phyloP scores from a whole-genome alignment of 2,329 filamentous ascomycete species.

The Xylaria sp. region DNA sequence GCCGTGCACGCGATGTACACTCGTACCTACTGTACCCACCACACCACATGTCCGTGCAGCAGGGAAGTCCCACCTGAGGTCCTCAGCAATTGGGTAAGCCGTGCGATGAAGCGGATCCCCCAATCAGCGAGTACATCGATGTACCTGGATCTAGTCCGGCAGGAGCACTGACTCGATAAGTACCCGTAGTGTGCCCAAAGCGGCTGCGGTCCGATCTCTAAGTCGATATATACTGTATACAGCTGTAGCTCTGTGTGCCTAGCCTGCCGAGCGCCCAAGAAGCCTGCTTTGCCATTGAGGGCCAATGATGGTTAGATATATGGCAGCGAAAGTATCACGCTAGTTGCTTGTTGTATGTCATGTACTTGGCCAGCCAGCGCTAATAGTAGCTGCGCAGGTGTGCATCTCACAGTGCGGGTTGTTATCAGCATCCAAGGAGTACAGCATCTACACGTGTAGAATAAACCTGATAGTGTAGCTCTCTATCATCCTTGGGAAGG shows the following conservation, averaged over 20 bases:
- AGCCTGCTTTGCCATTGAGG: constrained; percentile 34
- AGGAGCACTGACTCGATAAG: constrained; percentile 5
- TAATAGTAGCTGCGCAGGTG: not conserved
- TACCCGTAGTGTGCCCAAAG: not conserved
- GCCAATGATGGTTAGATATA: constrained; percentile 28
- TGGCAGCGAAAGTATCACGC: constrained; percentile 10
- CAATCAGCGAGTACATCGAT: not conserved
- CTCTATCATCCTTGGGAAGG: not conserved
- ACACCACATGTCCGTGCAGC: constrained; percentile 30
- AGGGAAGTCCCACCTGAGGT: constrained; percentile 27
- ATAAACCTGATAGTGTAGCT: not conserved
- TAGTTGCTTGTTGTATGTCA: not conserved
- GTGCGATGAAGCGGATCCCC: constrained; percentile 21
- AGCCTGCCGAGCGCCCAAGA: constrained; percentile 35
- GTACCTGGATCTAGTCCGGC: not conserved
- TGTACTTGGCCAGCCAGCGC: not conserved
- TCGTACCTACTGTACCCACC: constrained; percentile 28
- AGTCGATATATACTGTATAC: not conserved
- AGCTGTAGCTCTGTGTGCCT: constrained; percentile 28
- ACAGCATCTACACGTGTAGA: not conserved
- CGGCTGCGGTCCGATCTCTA: constrained; percentile 20
- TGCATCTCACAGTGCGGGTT: constrained; percentile 9
- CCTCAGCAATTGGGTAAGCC: constrained; percentile 30
- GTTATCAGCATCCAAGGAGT: not conserved
- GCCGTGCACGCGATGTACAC: not conserved